A percentile compares a stretch with the other conserved stretches of the same genome.
These are phyloP conservation scores for Ciborinia camelliae DNA, from an alignment of 2,329 filamentous ascomycete species.

Conservation along the genomic window DNA sequence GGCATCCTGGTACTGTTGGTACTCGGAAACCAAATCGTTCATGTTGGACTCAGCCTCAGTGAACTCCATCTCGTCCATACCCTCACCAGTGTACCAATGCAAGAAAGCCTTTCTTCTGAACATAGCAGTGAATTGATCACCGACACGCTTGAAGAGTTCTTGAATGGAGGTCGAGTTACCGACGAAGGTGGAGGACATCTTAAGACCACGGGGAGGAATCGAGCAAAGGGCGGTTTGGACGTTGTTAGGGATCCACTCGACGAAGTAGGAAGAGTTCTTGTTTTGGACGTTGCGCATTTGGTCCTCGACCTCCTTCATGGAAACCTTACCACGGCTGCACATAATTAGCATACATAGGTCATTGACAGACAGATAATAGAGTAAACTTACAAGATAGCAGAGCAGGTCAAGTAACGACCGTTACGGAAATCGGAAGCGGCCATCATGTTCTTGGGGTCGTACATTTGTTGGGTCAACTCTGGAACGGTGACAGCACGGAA, in stretches of 20 bases:
- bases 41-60: constrained; percentile 99
- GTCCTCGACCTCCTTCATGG: constrained; percentile 99
- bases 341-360: constrained; percentile 36
- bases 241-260: constrained; percentile 99
- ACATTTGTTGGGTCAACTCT: constrained; percentile 99
- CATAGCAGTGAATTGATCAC: constrained; percentile 99
- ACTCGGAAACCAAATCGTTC: constrained; percentile 99
- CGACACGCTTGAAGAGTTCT: constrained; percentile 99
- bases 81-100: constrained; percentile 99
- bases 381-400: constrained; percentile 76
- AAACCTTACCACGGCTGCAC: constrained; percentile 88
- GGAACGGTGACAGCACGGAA: constrained; percentile 98
- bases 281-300: constrained; percentile 99
- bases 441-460: constrained; percentile 99
- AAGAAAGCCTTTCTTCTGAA: constrained; percentile 99
- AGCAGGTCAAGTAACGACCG: constrained; percentile 99
- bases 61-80: constrained; percentile 99
- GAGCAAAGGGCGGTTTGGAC: constrained; percentile 99
- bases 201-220: constrained; percentile 93
- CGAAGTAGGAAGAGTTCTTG: constrained; percentile 99
- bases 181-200: constrained; percentile 99
- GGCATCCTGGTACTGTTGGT: constrained; percentile 99
- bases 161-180: constrained; percentile 99
- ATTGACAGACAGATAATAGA: background rate
- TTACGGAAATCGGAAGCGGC: constrained; percentile 99